Conservation (phyloP, 345 rosid species). For the Moringa oleifera region DNA sequence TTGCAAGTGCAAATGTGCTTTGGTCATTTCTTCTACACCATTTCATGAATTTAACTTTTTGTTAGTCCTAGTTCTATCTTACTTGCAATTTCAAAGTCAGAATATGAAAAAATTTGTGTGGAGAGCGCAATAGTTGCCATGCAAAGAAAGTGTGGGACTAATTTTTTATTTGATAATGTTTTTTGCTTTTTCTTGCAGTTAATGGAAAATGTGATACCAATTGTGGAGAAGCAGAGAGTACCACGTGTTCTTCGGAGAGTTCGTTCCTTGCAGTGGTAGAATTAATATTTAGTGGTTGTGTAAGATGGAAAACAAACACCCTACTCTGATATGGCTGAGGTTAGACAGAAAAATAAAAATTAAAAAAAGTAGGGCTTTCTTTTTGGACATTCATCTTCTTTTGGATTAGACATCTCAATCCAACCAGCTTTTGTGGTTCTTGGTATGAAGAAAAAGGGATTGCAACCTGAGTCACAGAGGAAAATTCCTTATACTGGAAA, state of each 20-base stretch:
- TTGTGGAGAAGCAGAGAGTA: slow-evolving; percentile 57
- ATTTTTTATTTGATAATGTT: too few species aligned
- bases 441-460: neutral
- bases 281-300: neutral
- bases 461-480: neutral
- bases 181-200: slow-evolving; percentile 52
- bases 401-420: neutral
- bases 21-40: too few species aligned
- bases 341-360: too few species aligned
- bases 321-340: neutral
- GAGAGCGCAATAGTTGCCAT: neutral
- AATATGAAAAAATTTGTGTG: too few species aligned
- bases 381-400: neutral
- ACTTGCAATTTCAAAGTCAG: too few species aligned
- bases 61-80: too few species aligned
- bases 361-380: neutral
- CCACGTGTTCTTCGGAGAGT: slow-evolving; percentile 47
- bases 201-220: slow-evolving; percentile 68
- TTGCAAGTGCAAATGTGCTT: too few species aligned
- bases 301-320: slow-evolving; percentile 6
- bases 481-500: slow-evolving; percentile 10
- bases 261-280: slow-evolving; percentile 62
- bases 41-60: too few species aligned
- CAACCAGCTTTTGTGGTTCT: too few species aligned
- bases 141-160: too few species aligned